These are phyloP conservation scores for Diutina ranongensis DNA, from an alignment of 1,139 yeast species.

Conservation along the genomic window DNA sequence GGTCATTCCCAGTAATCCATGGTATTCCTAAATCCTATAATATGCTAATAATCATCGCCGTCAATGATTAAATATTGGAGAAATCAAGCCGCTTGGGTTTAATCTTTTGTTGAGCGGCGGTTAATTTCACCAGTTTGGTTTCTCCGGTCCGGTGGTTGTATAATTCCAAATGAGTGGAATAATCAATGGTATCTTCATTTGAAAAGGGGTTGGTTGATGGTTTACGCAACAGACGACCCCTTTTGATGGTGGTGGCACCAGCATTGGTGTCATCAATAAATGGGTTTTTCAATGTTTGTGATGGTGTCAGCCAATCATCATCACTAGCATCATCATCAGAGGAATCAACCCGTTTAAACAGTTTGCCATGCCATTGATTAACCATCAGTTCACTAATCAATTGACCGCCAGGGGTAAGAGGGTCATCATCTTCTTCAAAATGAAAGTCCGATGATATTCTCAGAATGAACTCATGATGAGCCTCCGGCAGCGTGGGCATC, in stretches of 20 bases:
- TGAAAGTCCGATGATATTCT: neutral
- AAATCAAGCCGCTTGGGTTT: conserved; percentile 33
- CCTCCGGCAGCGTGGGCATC: conserved; percentile 3
- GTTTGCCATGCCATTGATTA: conserved; percentile 4
- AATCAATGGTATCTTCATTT: conserved; percentile 14
- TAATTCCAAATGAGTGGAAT: conserved; percentile 28
- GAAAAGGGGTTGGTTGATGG: neutral
- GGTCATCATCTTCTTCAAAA: neutral
- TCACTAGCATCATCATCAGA: neutral
- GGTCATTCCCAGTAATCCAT: no score
- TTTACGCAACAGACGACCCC: neutral
- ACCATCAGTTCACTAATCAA: neutral
- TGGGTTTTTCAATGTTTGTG: neutral
- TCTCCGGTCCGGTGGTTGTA: conserved; percentile 30
- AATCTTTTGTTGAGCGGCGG: conserved; percentile 23
- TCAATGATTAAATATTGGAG: conserved; percentile 7
- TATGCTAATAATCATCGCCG: neutral
- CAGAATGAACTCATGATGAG: conserved; percentile 1
- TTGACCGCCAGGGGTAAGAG: neutral
- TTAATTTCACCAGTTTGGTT: conserved; percentile 21
- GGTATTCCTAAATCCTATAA: neutral
- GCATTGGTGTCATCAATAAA: neutral
- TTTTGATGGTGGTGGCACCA: neutral
- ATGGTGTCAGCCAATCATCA: neutral
- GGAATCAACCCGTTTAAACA: neutral